Conservation (phyloP, 1,139 yeast genomes). For the Saccharomyces pastorianus region DNA sequence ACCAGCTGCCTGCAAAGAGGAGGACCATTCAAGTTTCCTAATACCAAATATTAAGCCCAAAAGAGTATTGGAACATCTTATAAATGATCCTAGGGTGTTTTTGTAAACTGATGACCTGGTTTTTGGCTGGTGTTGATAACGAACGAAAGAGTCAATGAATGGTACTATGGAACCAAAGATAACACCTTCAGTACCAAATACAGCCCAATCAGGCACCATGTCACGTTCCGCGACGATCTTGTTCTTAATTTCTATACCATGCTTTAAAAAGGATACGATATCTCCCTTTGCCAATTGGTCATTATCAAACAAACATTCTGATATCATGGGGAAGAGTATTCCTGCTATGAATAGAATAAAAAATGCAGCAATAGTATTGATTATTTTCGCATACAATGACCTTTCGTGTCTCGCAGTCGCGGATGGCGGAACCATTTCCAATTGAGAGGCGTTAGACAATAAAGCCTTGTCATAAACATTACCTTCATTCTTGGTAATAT, state of each 20-base stretch:
- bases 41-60: constrained; percentile 80
- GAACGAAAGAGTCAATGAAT: constrained; percentile 38
- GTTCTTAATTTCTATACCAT: not conserved
- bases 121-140: not conserved
- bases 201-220: constrained; percentile 30
- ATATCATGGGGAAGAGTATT: not conserved
- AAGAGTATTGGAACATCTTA: constrained; percentile 65
- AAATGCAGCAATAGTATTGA: not conserved
- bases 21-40: constrained; percentile 71
- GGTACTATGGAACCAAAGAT: constrained; percentile 62
- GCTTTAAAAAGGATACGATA: not conserved
- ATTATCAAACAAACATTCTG: not conserved
- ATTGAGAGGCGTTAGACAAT: constrained; percentile 11
- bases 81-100: constrained; percentile 34
- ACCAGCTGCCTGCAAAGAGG: constrained; percentile 65
- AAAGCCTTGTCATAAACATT: constrained; percentile 11
- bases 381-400: not conserved
- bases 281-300: not conserved
- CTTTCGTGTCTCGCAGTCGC: not conserved
- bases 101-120: constrained; percentile 17
- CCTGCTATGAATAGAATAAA: constrained; percentile 1
- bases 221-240: not conserved
- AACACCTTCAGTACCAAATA: constrained; percentile 50
- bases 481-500: constrained; percentile 22
- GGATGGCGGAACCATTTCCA: constrained; percentile 16